A percentile compares a stretch with the other conserved stretches of the same genome.
phyloP scores from a whole-genome alignment of 1,139 yeast species.

The Pichia sp. region DNA sequence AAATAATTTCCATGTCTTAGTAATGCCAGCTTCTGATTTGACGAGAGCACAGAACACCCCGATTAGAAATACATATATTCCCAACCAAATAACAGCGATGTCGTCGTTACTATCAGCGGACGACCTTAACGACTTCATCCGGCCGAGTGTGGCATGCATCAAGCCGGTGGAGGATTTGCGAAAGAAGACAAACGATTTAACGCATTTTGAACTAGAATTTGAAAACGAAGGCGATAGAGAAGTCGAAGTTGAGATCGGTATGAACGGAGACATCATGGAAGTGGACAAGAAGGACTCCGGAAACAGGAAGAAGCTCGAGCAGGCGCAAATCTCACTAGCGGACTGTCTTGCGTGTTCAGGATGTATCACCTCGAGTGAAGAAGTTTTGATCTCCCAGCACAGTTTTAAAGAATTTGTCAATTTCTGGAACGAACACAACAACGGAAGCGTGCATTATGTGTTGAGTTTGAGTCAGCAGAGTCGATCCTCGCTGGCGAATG shows the following conservation, averaged over 20 bases:
- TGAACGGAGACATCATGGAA: constrained; percentile 26
- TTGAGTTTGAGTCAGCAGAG: constrained; percentile 87
- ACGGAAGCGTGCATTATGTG: constrained; percentile 46
- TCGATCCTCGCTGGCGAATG: constrained; percentile 77
- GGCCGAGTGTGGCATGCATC: constrained; percentile 94
- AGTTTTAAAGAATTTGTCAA: constrained; percentile 76
- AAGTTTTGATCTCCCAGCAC: constrained; percentile 86
- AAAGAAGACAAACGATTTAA: constrained; percentile 19
- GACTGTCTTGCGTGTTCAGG: constrained; percentile 98
- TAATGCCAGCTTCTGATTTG: neutral
- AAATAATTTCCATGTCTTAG: no score
- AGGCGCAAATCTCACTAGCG: constrained; percentile 85
- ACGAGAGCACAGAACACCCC: neutral
- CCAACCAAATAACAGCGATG: constrained; percentile 48
- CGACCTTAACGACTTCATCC: constrained; percentile 90
- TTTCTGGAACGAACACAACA: constrained; percentile 44
- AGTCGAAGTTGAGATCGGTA: constrained; percentile 63
- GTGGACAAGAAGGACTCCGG: neutral
- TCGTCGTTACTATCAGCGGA: constrained; percentile 86
- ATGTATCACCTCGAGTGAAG: constrained; percentile 96
- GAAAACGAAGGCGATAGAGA: constrained; percentile 32
- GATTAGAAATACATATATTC: no score
- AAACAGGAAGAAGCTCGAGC: constrained; percentile 46
- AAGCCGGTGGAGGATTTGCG: constrained; percentile 64
- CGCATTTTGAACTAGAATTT: constrained; percentile 48